Percentiles rank a stretch among this genome's conserved stretches.
These are phyloP conservation scores for Botrytis aclada DNA, from an alignment of 2,329 filamentous ascomycete genomes.

Conservation along the genomic window DNA sequence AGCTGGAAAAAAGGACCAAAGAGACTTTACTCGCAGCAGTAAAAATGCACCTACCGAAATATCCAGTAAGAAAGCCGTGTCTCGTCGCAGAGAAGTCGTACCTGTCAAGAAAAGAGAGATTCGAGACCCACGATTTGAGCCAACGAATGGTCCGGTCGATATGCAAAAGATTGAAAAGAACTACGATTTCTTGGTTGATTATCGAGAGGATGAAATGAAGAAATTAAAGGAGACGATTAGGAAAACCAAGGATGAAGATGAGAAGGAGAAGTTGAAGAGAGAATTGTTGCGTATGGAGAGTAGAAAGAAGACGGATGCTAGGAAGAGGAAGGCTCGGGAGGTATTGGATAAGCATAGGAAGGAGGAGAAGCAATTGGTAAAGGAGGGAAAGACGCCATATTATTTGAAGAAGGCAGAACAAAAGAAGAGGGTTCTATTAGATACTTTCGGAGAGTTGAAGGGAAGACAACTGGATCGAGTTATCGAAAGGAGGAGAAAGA, in stretches of 20 bases:
- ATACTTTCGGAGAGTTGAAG: constrained; percentile 80
- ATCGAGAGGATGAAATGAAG: constrained; percentile 78
- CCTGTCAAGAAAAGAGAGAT: constrained; percentile 54
- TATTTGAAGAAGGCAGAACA: constrained; percentile 90
- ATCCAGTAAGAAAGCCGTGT: constrained; percentile 79
- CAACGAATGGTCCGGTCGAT: constrained; percentile 54
- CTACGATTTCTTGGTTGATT: constrained; percentile 86
- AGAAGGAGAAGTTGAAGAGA: constrained; percentile 69
- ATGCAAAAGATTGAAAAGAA: constrained; percentile 62
- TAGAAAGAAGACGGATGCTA: constrained; percentile 65
- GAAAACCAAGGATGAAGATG: constrained; percentile 61
- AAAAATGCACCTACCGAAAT: constrained; percentile 89
- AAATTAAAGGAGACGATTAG: constrained; percentile 67
- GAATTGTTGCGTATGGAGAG: constrained; percentile 76
- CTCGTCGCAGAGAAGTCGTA: constrained; percentile 73
- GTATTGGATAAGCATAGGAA: constrained; percentile 73
- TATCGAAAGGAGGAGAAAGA: constrained; percentile 86
- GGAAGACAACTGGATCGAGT: constrained; percentile 78
- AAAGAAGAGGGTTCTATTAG: constrained; percentile 78
- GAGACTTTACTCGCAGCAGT: constrained; percentile 54
- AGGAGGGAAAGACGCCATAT: constrained; percentile 87
- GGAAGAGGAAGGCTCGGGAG: constrained; percentile 66
- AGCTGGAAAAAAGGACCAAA: constrained; percentile 39
- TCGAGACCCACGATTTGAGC: constrained; percentile 88
- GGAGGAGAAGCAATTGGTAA: constrained; percentile 79